Evolutionary conservation across 148 eudicot species (phyloP), one percentile per base, ranked within the genome.

Genomic region (Silene uniflora): DNA sequence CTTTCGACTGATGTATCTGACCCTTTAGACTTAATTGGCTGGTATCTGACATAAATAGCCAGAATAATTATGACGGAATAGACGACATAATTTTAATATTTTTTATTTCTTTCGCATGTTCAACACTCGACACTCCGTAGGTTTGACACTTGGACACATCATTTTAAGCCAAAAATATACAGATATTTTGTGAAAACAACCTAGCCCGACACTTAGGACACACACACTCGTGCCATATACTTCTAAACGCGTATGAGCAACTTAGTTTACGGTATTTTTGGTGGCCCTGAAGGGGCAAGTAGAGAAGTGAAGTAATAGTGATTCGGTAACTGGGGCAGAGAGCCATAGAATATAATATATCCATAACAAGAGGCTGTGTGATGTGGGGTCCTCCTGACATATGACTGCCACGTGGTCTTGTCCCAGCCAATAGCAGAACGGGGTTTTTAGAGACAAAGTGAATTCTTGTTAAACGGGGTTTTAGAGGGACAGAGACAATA

Each of bases 341-440:
- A 81, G 80, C 81, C 80, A 72, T 84, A 67, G 81, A 80, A 72
- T 84, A 67, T 80, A 80, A 80, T 78, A 84, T 83, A 83, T 84
- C 87, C 85, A 86, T 76, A 75, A 84, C 82, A 78, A 86, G 91
- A 78, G 77, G 86, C 86, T 79, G 81, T 80, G 86, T 83, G 81
- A 44, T 3, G 85, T 83, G 86, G 96, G 88, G 64, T 86, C 88
- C 73, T 11, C 21, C 44, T 77, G 87, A 86, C 83, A 84, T 87
- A 88, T 68, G 81, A 73, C 78, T 77, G 75, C 80, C 81, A 77
- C 81, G 77, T 64, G 80, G 75, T 78, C 39, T 73, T 81, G 81
- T 81, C 81, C 81, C 72, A 52, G 35, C 78, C 77, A 77, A 81
- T 54, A 39, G 75, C 18, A 21, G 47, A 77, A 77, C 74, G 81